A percentile compares a stretch with the other conserved stretches of the same genome.
phyloP scores from a whole-genome alignment of 108 stramenopile species.

The Cyclostephanos tholiformis region DNA sequence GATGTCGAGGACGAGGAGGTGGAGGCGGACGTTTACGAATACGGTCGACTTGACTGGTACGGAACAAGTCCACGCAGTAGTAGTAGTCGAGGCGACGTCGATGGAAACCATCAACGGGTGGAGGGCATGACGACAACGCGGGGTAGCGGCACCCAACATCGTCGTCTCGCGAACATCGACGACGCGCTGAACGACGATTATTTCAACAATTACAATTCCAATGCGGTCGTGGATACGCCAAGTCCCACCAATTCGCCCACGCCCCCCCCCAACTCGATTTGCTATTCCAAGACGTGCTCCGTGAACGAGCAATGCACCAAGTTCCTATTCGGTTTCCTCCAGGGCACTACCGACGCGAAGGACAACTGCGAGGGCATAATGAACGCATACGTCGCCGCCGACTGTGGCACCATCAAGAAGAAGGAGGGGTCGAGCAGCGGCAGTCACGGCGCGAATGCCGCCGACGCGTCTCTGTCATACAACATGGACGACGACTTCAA shows the following conservation, averaged over 20 bases:
- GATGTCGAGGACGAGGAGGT: not conserved
- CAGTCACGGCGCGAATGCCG: not conserved
- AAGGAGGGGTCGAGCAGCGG: slow-evolving; percentile 19
- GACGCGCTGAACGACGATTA: slow-evolving; percentile 14
- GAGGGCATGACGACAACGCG: no score
- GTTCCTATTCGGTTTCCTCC: slow-evolving; percentile 74
- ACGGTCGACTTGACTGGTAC: not conserved
- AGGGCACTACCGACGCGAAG: slow-evolving; percentile 83
- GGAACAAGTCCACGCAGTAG: no score
- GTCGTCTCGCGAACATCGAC: slow-evolving; percentile 12
- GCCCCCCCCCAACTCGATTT: slow-evolving; percentile 10
- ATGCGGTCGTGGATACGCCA: not conserved
- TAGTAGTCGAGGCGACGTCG: no score
- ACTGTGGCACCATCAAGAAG: slow-evolving; percentile 56
- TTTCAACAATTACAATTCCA: not conserved
- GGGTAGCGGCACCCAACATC: not conserved
- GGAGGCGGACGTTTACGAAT: not conserved
- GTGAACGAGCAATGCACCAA: slow-evolving; percentile 64
- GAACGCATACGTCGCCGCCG: slow-evolving; percentile 75
- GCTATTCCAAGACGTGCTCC: slow-evolving; percentile 42
- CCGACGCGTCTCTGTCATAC: slow-evolving; percentile 17
- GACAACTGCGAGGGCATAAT: slow-evolving; percentile 82
- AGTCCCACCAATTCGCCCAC: not conserved
- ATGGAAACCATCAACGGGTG: no score
- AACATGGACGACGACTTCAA: slow-evolving; percentile 54